Evolutionary conservation across 2,329 filamentous ascomycete genomes (phyloP), one percentile per base, ranked within the genome.

Genomic region (Ilyonectria destructans): DNA sequence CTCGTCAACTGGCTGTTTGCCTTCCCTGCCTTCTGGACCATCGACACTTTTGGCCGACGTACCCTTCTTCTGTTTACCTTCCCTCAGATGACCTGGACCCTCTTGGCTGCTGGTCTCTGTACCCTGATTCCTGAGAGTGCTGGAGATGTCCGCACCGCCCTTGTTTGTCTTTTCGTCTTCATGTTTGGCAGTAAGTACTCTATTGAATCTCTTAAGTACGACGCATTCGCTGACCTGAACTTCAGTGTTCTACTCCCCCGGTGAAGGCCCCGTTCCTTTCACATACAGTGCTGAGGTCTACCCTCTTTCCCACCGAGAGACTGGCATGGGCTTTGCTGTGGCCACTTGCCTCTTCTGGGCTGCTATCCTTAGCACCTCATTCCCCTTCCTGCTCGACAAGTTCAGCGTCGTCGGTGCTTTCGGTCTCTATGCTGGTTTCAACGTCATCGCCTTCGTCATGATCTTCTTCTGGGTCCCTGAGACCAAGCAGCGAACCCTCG

Each of bases 11-110:
- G 91, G 77, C 60, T 91, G 19, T 92, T 91, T 68, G 89, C 90
- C n/a, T 90, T 88, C 79, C 90, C 90, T 0, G 90, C 90, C 2
- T 82, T 92, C 66, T 90, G 86, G 83, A 91, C 90, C 2, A 92
- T 92, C 59, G 90, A 92, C 73, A 91, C 89, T 76, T 91, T 88
- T 72, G 90, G 90, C 9, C 88, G 90, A 23, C 86, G 90, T 23
- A 83, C 86, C 21, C 81, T 92, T 13, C 83, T 92, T 6, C 81
- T 92, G 4, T 89, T 90, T 73, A 92, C 90, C 4, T 92, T 92
- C 75, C 90, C 90, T 1, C 86, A 90, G 69, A 91, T 92, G 89
- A 79, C 79, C 59, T 90, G 88, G 85, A 88, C 88, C 23, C 81
- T 89, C 40, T 83, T 88, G 26, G 80, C 76, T 9, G 81, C 82